phyloP scores from a whole-genome alignment of 257 asterid species.

The Solanum chaucha region DNA sequence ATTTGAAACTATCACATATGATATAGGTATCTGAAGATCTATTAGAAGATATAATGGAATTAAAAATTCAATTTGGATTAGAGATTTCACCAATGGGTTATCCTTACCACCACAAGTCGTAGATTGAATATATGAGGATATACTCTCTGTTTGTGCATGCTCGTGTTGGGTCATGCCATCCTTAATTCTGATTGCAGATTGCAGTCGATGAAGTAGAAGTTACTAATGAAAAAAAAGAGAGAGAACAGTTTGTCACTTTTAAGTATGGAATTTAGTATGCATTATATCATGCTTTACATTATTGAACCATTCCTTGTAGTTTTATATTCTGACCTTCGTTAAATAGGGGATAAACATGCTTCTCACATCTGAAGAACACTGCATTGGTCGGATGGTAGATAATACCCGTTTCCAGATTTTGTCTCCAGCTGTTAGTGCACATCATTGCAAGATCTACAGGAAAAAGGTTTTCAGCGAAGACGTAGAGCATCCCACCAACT shows the following conservation, averaged over 20 bases:
- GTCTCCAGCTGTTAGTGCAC: slow-evolving; percentile 74
- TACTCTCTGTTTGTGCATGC: background rate
- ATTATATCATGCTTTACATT: background rate
- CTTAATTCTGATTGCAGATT: background rate
- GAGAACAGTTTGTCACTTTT: background rate
- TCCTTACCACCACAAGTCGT: background rate
- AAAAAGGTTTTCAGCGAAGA: slow-evolving; percentile 35
- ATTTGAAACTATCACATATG: background rate
- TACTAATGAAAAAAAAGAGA: background rate
- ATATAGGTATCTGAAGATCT: background rate
- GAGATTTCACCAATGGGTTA: background rate
- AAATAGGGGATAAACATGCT: slow-evolving; percentile 81
- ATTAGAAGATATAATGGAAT: background rate
- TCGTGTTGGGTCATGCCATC: background rate
- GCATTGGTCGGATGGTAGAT: slow-evolving; percentile 77
- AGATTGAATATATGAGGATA: background rate
- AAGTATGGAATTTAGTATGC: background rate
- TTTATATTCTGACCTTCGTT: background rate
- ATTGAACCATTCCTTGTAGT: background rate
- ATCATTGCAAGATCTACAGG: slow-evolving; percentile 78
- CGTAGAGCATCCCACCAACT: slow-evolving; percentile 22
- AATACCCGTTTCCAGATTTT: slow-evolving; percentile 66
- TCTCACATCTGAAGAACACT: slow-evolving; percentile 61
- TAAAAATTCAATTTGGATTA: background rate
- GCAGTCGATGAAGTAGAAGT: background rate